These are phyloP conservation scores for Tephrocybe sp. DNA, from an alignment of 768 basidiomycete genomes.

Conservation along the genomic window DNA sequence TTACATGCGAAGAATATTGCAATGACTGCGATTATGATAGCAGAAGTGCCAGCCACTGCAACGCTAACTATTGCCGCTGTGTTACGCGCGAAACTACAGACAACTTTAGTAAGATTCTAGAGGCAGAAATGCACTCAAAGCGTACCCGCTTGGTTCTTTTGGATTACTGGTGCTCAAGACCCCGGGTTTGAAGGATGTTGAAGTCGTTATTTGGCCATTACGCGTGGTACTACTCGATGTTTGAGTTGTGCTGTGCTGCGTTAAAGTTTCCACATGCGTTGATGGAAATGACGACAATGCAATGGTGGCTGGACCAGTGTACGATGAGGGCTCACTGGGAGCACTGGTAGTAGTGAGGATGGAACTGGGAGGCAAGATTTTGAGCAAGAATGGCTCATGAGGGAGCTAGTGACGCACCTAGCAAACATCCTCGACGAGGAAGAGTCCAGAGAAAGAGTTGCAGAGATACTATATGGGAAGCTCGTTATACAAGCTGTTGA, in stretches of 20 bases:
- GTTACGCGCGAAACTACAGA: constrained; percentile 33
- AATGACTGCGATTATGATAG: constrained; percentile 28
- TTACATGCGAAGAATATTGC: constrained; percentile 33
- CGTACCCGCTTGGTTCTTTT: constrained; percentile 21
- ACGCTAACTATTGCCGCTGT: constrained; percentile 40
- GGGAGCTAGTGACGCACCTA: constrained; percentile 3
- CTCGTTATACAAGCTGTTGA: constrained; percentile 1
- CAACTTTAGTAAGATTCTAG: neutral
- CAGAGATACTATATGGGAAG: no score
- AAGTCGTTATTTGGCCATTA: constrained; percentile 11
- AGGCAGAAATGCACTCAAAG: neutral
- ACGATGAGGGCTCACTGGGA: no score
- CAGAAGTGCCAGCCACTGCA: constrained; percentile 27
- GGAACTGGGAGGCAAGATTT: neutral
- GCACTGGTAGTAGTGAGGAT: no score
- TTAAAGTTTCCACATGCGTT: neutral
- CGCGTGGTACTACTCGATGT: constrained; percentile 17
- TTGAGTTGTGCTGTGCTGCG: constrained; percentile 15
- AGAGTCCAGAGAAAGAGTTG: neutral
- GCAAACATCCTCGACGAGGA: no score
- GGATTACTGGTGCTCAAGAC: constrained; percentile 31
- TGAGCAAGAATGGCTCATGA: no score
- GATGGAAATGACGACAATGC: neutral
- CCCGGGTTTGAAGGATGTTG: constrained; percentile 26
- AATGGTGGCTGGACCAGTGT: neutral